Conservation (phyloP, 352 stramenopile species). For the Lagenidium sp. region DNA sequence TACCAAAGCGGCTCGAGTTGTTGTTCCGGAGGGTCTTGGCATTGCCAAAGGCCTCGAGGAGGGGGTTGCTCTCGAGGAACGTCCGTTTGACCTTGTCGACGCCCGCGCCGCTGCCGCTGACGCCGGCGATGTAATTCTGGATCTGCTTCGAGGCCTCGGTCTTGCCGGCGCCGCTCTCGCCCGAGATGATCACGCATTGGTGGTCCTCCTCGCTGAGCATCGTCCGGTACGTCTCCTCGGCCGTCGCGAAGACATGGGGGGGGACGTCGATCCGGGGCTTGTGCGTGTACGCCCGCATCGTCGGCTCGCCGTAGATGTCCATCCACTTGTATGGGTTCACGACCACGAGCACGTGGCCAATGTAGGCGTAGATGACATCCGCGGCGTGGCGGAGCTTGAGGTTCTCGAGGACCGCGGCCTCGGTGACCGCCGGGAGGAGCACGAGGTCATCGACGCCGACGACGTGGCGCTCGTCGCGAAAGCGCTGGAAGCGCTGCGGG, state of each 20-base stretch:
- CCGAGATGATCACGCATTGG: constrained; percentile 87
- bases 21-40: constrained; percentile 93
- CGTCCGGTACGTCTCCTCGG: constrained; percentile 80
- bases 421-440: constrained; percentile 53
- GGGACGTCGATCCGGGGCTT: constrained; percentile 83
- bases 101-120: constrained; percentile 63
- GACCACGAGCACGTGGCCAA: constrained; percentile 82
- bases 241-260: constrained; percentile 81
- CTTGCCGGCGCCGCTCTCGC: constrained; percentile 79
- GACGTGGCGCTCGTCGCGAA: constrained; percentile 51
- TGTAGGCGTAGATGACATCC: constrained; percentile 86
- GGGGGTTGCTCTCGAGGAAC: constrained; percentile 92
- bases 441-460: constrained; percentile 82
- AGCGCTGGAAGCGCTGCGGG: too few species aligned
- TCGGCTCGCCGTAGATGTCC: constrained; percentile 80
- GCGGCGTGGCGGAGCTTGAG: constrained; percentile 81
- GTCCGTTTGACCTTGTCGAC: constrained; percentile 86
- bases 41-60: constrained; percentile 96
- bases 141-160: constrained; percentile 87
- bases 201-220: constrained; percentile 87
- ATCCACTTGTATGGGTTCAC: constrained; percentile 90
- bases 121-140: constrained; percentile 85
- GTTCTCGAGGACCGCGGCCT: constrained; percentile 83
- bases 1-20: constrained; percentile 94
- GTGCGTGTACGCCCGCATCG: constrained; percentile 75